Conservation (phyloP, 2,329 filamentous ascomycete species). For the Aspergillus tubingensis region DNA sequence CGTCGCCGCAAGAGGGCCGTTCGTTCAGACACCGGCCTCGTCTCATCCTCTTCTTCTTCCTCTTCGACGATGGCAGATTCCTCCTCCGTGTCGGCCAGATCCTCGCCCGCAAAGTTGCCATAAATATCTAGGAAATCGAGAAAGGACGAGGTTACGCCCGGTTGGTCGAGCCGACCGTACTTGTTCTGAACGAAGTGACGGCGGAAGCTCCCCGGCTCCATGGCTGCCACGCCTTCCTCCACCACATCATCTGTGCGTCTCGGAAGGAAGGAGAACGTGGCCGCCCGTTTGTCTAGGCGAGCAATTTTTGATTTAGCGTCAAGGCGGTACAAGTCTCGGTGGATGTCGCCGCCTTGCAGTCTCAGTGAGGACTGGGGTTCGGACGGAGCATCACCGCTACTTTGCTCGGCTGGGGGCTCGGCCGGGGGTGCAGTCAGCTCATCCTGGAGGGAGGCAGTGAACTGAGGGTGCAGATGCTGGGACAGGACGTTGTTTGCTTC, state of each 20-base stretch:
- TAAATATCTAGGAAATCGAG: slow-evolving; percentile 76
- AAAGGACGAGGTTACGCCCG: slow-evolving; percentile 48
- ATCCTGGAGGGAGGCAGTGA: slow-evolving; percentile 23
- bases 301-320: slow-evolving; percentile 54
- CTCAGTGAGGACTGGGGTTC: slow-evolving; percentile 65
- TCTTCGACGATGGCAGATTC: slow-evolving; percentile 43
- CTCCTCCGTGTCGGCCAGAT: slow-evolving; percentile 63
- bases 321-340: slow-evolving; percentile 75
- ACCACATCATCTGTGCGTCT: slow-evolving; percentile 26
- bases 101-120: slow-evolving; percentile 75
- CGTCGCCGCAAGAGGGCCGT: slow-evolving; percentile 62
- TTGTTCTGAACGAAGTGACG: slow-evolving; percentile 52
- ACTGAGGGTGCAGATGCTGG: slow-evolving; percentile 25
- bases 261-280: slow-evolving; percentile 64
- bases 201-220: slow-evolving; percentile 56
- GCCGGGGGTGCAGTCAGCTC: slow-evolving; percentile 6
- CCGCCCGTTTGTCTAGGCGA: slow-evolving; percentile 58
- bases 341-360: slow-evolving; percentile 75
- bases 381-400: slow-evolving; percentile 12
- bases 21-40: slow-evolving; percentile 46
- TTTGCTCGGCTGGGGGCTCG: slow-evolving; percentile 1
- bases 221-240: slow-evolving; percentile 47
- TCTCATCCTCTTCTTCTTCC: slow-evolving; percentile 51
- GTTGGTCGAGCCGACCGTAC: slow-evolving; percentile 25
- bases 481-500: slow-evolving; percentile 24